Percentiles rank a stretch among this genome's conserved stretches.
Evolutionary conservation across 306 rosid species (phyloP).

Genomic region (Trichosanthes truncata): DNA sequence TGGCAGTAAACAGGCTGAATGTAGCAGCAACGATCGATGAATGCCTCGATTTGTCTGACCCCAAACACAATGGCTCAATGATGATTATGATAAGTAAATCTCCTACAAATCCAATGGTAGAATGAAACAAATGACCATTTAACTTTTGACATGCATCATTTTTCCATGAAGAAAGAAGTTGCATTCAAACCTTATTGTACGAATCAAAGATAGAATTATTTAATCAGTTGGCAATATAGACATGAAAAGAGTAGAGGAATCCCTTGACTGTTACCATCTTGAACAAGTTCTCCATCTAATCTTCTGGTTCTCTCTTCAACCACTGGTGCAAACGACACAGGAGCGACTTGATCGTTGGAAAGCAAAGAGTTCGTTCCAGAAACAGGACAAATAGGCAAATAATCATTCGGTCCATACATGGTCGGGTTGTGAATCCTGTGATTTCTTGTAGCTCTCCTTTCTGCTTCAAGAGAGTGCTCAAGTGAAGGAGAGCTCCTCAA

Average conservation of each 20-base stretch:
- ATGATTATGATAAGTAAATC: neutral
- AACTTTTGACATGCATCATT: slow-evolving; percentile 1
- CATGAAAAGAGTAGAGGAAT: slow-evolving; percentile 22
- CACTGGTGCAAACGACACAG: slow-evolving; percentile 11
- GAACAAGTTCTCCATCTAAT: slow-evolving; percentile 17
- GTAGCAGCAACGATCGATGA: neutral
- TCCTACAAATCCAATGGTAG: neutral
- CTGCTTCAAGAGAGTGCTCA: slow-evolving; percentile 55
- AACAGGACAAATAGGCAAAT: slow-evolving; percentile 4
- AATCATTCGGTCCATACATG: slow-evolving; percentile 20
- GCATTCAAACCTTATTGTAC: neutral
- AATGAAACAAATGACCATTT: neutral
- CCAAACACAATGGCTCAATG: neutral
- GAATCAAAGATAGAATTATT: neutral
- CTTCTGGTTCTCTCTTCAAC: slow-evolving; percentile 16
- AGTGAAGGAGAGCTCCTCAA: slow-evolving; percentile 41
- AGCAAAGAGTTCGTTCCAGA: slow-evolving; percentile 17
- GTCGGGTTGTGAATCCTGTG: slow-evolving; percentile 6
- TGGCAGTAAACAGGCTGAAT: neutral
- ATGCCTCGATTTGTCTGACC: neutral
- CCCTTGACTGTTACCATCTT: slow-evolving; percentile 7
- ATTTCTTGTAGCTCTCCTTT: slow-evolving; percentile 29
- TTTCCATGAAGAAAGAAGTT: neutral
- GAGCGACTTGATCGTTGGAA: slow-evolving; percentile 27
- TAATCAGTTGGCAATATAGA: slow-evolving; percentile 16